Conservation (phyloP, 805 yeast species). For the Yarrowia divulgata region DNA sequence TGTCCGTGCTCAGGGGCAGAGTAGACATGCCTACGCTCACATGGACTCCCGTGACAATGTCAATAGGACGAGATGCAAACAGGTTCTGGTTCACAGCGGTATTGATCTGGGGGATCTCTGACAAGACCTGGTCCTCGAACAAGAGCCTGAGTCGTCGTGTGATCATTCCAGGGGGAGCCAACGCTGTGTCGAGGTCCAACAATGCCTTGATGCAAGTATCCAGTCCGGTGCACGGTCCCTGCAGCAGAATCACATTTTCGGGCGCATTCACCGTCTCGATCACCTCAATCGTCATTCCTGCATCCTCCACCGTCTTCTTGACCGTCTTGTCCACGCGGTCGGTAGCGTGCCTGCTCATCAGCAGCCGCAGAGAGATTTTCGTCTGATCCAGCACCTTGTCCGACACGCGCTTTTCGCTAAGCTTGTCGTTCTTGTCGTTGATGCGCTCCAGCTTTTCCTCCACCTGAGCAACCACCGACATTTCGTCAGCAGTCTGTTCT, state of each 20-base stretch:
- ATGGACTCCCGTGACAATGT: slow-evolving; percentile 21
- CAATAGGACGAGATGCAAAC: slow-evolving; percentile 36
- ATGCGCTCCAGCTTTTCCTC: slow-evolving; percentile 25
- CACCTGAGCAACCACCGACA: slow-evolving; percentile 8
- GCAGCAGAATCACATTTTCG: slow-evolving; percentile 20
- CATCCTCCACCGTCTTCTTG: slow-evolving; percentile 22
- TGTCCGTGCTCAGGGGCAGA: slow-evolving; percentile 21
- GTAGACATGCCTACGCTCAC: slow-evolving; percentile 32
- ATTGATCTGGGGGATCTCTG: slow-evolving; percentile 15
- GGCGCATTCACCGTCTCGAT: slow-evolving; percentile 33
- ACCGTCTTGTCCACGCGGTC: slow-evolving; percentile 21
- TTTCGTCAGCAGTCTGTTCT: not conserved
- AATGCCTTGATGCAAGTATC: slow-evolving; percentile 24
- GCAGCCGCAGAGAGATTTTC: slow-evolving; percentile 7
- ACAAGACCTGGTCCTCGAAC: slow-evolving; percentile 13
- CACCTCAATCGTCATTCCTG: slow-evolving; percentile 30
- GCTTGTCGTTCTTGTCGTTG: slow-evolving; percentile 25
- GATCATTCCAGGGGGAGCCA: slow-evolving; percentile 35
- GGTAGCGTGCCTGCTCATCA: slow-evolving; percentile 29
- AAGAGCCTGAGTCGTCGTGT: slow-evolving; percentile 15
- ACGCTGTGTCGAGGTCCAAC: slow-evolving; percentile 18
- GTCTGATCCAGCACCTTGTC: slow-evolving; percentile 20
- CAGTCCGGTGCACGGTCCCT: slow-evolving; percentile 20
- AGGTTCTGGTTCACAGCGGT: not conserved
- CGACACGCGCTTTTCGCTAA: slow-evolving; percentile 2